A percentile compares a stretch with the other conserved stretches of the same genome.
Conservation (phyloP, 2,329 filamentous ascomycete genomes). For the Alternaria hordeiaustralica region DNA sequence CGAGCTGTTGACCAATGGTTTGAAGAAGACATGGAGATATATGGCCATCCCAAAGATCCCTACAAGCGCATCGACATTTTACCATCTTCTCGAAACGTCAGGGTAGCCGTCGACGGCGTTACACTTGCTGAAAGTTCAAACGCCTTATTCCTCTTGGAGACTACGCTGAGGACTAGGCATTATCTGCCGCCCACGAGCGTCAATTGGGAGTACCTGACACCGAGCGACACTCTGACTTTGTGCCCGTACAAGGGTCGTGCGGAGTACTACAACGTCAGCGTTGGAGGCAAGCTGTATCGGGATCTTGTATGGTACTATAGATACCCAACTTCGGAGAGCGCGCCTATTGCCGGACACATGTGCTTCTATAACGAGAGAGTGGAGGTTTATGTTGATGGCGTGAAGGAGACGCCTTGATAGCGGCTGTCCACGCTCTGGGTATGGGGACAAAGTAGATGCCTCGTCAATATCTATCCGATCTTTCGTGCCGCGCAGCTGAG, state of each 20-base stretch:
- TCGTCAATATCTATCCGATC: not conserved
- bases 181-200: slow-evolving; percentile 64
- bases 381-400: slow-evolving; percentile 65
- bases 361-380: slow-evolving; percentile 76
- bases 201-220: slow-evolving; percentile 53
- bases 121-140: slow-evolving; percentile 54
- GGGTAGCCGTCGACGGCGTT: slow-evolving; percentile 57
- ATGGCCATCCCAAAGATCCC: slow-evolving; percentile 70
- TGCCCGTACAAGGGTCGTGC: slow-evolving; percentile 74
- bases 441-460: not conserved
- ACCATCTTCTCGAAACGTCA: slow-evolving; percentile 60
- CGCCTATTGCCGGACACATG: slow-evolving; percentile 60
- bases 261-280: slow-evolving; percentile 64
- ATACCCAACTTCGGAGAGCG: slow-evolving; percentile 64
- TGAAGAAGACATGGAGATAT: slow-evolving; percentile 66
- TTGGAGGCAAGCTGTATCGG: slow-evolving; percentile 54
- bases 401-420: slow-evolving; percentile 38
- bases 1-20: slow-evolving; percentile 54
- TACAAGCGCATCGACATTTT: slow-evolving; percentile 70
- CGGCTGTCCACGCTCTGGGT: not conserved
- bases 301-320: slow-evolving; percentile 70
- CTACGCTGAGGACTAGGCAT: slow-evolving; percentile 63
- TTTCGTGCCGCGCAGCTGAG: too few relatives aligned
- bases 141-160: slow-evolving; percentile 65
- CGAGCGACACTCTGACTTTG: slow-evolving; percentile 60